These are phyloP conservation scores for Didymella glomerata DNA, from an alignment of 2,329 filamentous ascomycete species.

Conservation along the genomic window DNA sequence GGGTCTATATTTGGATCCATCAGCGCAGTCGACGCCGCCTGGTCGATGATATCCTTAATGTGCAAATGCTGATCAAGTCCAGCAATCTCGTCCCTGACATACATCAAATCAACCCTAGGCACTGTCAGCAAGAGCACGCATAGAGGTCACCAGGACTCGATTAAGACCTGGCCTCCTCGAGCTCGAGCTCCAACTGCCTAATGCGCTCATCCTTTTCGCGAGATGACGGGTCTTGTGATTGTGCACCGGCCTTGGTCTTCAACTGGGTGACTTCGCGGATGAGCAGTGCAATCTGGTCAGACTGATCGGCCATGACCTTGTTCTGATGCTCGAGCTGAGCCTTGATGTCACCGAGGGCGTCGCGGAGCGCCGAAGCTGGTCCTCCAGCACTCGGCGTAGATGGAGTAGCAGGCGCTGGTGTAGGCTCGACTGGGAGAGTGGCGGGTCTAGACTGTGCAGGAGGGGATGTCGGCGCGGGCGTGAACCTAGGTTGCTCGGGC, in stretches of 20 bases:
- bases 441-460: constrained; percentile 47
- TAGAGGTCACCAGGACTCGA: constrained; percentile 8
- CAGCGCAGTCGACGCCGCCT: constrained; percentile 9
- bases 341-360: constrained; percentile 79
- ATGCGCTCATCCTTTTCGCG: constrained; percentile 54
- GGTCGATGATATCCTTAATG: constrained; percentile 13
- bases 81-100: constrained; percentile 15
- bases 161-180: constrained; percentile 53
- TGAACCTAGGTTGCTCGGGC: constrained; percentile 58
- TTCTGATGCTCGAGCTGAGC: constrained; percentile 78
- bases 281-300: constrained; percentile 74
- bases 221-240: constrained; percentile 36
- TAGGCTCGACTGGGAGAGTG: constrained; percentile 46
- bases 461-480: constrained; percentile 49
- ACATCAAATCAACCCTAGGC: constrained; percentile 4
- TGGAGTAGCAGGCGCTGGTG: constrained; percentile 52
- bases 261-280: constrained; percentile 69
- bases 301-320: constrained; percentile 78
- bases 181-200: constrained; percentile 51
- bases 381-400: constrained; percentile 51
- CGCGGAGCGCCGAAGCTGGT: constrained; percentile 65
- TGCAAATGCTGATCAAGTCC: constrained; percentile 17
- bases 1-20: constrained; percentile 13
- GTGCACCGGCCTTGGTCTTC: constrained; percentile 74
- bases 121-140: constrained; percentile 2